A percentile compares a stretch with the other conserved stretches of the same genome.
These are phyloP conservation scores for Begonia fuchsioides DNA, from an alignment of 306 rosid species.

Conservation along the genomic window DNA sequence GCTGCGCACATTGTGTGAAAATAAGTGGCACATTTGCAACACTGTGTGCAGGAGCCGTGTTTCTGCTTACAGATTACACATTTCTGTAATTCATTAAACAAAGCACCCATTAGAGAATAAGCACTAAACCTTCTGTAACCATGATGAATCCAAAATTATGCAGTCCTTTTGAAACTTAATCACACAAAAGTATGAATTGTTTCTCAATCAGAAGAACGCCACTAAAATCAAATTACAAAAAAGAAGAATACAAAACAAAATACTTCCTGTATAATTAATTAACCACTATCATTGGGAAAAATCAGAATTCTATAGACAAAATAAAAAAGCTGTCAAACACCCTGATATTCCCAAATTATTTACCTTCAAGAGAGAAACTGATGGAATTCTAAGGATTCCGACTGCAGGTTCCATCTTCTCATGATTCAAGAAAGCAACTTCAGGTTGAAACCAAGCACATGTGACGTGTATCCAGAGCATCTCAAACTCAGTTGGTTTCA, in stretches of 20 bases:
- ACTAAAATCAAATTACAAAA: neutral
- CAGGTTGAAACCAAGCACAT: constrained; percentile 93
- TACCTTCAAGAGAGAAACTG: constrained; percentile 69
- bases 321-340: no score
- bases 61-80: constrained; percentile 81
- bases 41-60: constrained; percentile 87
- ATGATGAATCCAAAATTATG: constrained; percentile 2
- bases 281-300: no score
- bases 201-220: neutral
- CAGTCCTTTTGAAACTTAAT: neutral
- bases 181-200: no score
- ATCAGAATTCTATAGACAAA: no score
- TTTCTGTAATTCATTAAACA: constrained; percentile 37
- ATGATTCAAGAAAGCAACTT: constrained; percentile 61
- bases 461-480: constrained; percentile 84
- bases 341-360: neutral
- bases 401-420: constrained; percentile 90
- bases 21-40: constrained; percentile 83
- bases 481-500: constrained; percentile 93
- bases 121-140: constrained; percentile 1
- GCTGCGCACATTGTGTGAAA: constrained; percentile 82
- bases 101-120: constrained; percentile 10
- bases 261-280: neutral
- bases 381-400: constrained; percentile 77
- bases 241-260: no score